These are phyloP conservation scores for Backusella tuberculispora DNA, from an alignment of 192 early-diverging fungal genomes.

Conservation along the genomic window DNA sequence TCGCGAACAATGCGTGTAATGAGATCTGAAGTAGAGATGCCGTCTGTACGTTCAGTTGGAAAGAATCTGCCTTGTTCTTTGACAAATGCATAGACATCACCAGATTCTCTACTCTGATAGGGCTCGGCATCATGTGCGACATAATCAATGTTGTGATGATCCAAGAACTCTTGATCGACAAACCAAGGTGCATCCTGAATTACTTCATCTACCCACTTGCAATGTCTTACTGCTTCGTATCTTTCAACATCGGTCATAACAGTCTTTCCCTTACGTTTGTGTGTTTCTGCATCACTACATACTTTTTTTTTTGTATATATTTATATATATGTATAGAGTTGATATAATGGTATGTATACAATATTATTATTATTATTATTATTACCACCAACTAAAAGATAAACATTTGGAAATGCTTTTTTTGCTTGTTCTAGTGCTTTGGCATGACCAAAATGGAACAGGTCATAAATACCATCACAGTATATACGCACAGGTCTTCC, in stretches of 20 bases:
- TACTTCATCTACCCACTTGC: slow-evolving; percentile 87
- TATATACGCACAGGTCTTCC: slow-evolving; percentile 75
- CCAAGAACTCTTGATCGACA: slow-evolving; percentile 77
- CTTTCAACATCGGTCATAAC: slow-evolving; percentile 81
- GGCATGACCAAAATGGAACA: slow-evolving; percentile 83
- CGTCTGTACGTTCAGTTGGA: slow-evolving; percentile 79
- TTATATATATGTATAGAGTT: not conserved
- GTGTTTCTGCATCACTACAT: slow-evolving; percentile 76
- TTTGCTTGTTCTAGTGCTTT: slow-evolving; percentile 82
- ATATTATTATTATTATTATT: not conserved
- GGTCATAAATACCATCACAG: slow-evolving; percentile 81
- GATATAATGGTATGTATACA: not conserved
- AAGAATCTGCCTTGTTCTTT: slow-evolving; percentile 72
- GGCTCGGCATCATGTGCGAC: slow-evolving; percentile 85
- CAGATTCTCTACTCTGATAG: slow-evolving; percentile 69
- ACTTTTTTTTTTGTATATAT: slow-evolving; percentile 39
- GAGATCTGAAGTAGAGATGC: slow-evolving; percentile 81
- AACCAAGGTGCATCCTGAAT: slow-evolving; percentile 79
- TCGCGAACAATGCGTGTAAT: slow-evolving; percentile 87
- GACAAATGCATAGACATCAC: slow-evolving; percentile 83
- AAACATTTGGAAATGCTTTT: slow-evolving; percentile 73
- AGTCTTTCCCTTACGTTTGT: slow-evolving; percentile 81
- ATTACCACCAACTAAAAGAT: slow-evolving; percentile 70
- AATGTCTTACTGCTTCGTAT: slow-evolving; percentile 79
- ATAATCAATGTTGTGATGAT: slow-evolving; percentile 79